Conservation (phyloP, 2,329 filamentous ascomycete species). For the Didymella arachidicola region DNA sequence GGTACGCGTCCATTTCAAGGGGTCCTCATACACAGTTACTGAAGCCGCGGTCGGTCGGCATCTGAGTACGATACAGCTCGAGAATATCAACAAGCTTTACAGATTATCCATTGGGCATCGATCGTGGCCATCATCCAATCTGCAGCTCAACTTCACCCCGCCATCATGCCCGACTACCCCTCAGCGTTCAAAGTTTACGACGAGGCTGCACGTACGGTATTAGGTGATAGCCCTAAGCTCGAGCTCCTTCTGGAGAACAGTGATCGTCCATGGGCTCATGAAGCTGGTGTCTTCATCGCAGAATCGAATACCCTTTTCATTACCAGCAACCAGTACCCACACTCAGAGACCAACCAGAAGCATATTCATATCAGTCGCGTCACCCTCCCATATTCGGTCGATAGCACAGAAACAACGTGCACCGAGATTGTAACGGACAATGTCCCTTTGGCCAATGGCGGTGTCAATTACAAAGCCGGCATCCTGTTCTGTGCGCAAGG, state of each 20-base stretch:
- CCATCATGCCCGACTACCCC: constrained; percentile 12
- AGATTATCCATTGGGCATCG: not conserved
- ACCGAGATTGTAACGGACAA: constrained; percentile 17
- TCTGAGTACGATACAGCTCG: not conserved
- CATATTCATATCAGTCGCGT: constrained; percentile 31
- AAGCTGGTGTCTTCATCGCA: constrained; percentile 54
- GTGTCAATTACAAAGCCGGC: constrained; percentile 41
- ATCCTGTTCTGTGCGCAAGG: constrained; percentile 49
- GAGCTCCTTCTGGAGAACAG: constrained; percentile 46
- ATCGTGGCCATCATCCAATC: not conserved
- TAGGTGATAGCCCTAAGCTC: constrained; percentile 19
- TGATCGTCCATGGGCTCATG: constrained; percentile 72
- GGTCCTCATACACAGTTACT: constrained; percentile 1
- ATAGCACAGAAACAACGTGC: constrained; percentile 12
- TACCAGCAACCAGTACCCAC: constrained; percentile 48
- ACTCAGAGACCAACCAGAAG: constrained; percentile 24
- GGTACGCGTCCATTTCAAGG: not conserved
- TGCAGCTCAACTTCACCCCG: not conserved
- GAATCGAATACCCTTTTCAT: constrained; percentile 47
- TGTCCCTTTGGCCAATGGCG: constrained; percentile 36
- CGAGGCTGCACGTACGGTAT: constrained; percentile 16
- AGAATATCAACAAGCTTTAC: not conserved
- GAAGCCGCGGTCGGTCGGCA: constrained; percentile 15
- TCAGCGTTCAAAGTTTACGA: constrained; percentile 18
- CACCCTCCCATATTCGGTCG: constrained; percentile 10